Evolutionary conservation across 176 grass and related monocot species (phyloP), one percentile per base, ranked within the genome.

Genomic region (Pharus latifolius): DNA sequence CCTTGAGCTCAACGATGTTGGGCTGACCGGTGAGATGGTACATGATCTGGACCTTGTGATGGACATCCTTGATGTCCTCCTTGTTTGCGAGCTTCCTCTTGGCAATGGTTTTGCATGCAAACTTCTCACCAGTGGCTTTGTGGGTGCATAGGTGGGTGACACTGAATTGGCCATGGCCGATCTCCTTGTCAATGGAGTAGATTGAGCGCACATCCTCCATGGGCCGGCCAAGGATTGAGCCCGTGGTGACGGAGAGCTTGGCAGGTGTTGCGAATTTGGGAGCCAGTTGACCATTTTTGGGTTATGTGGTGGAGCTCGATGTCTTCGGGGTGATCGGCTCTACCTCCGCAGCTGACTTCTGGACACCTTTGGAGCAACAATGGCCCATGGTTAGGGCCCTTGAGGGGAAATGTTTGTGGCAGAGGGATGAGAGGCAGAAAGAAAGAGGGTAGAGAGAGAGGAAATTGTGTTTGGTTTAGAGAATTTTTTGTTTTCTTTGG

Each of bases 101-200:
- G 1, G 92, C 75, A 73, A 96, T 96, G 60, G 84, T 87, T 75
- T 96, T 96, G 82, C 88, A 91, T 20, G 92, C 92, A 11, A 88
- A 69, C 24, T 76, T 89, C 69, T 88, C 84, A 14, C 91, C 88
- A 0, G 78, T 74, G 5, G 43, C 22, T 32, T 47, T 80, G 80
- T 96, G 73, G 49, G 93, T 92, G 77, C 89, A 92, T n/a, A 92
- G 83, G 82, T 92, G 81, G 10, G 93, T 97, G 28, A 92, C 80
- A 16, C 93, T 89, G 60, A 97, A 97, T 49, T 97, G 93, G 4
- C 89, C 89, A 13, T 89, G 86, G 0, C 89, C 93, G 14, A 97
- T 89, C 81, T 97, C 93, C 60, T 90, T 87, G 13, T 89, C 93
- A 18, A 97, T 24, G 18, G 69, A 71, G 78, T 87, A 90, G 3